Base-by-base conservation (phyloP, 2,329 filamentous ascomycete genomes). In the Sodiomyces alkalinus region DNA sequence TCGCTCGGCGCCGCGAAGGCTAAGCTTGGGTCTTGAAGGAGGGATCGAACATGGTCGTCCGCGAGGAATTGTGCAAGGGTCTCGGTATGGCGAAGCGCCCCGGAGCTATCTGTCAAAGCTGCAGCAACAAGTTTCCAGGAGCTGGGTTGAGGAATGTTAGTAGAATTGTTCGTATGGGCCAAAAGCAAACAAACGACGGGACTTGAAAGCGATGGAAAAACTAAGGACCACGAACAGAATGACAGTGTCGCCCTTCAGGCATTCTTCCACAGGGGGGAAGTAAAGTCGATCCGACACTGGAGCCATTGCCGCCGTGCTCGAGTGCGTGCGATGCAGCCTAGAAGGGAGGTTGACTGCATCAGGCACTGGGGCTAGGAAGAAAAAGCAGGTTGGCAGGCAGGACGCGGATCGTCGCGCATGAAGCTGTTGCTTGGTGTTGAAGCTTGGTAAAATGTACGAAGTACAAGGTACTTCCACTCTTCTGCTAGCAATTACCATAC, bases 241-340 rank as follows among this genome's bases (percentile, higher is more conserved):
- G 48, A 78, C 68, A 45, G 70, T 69, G 52, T 87, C 75, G 56
- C 82, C 81, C 44, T 71, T 76, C 46, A 96, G 67, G 58, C 82
- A 92, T 49, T 80, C 74, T 55, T 83, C 79, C 54, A 94, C 65
- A 47, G 83, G 73, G 47, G 86, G 82, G 46, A 92, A 80, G 58
- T 86, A 90, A 51, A 68, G 63, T 47, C 62, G 60, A 57, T 79
- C 75, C 46, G 70, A 66, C 48, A 70, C 59, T 55, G 74, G 66
- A 60, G 74, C 77, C 78, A 83, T 85, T 60, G 56, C 62, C 60
- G 52, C 58, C 52, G 56, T 54, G 34, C 29, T 38, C 36, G 34
- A 38, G 24, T 21, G 27, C 21, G n/a, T n/a, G 27, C 21, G 17
- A 18, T 29, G 20, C 20, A 22, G 14, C 29, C 29, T 29, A 32